These are phyloP conservation scores for Botrytis elliptica DNA, from an alignment of 2,329 filamentous ascomycete species.

Conservation along the genomic window DNA sequence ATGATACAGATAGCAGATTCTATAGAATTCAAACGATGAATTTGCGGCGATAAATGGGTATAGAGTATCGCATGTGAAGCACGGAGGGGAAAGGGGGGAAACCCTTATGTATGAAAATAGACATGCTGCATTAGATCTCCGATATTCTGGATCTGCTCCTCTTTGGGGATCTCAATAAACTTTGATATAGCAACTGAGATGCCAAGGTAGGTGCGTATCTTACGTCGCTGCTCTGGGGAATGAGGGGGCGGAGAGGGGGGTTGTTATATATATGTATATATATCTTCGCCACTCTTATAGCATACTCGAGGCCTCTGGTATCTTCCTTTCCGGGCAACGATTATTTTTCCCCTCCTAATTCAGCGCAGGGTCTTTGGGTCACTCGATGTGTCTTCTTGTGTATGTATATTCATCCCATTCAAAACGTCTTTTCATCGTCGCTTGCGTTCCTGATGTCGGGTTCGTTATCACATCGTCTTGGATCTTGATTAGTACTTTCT, in stretches of 20 bases:
- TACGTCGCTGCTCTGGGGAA: too few species aligned
- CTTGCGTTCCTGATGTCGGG: not conserved
- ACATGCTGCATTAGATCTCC: not conserved
- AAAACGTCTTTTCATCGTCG: not conserved
- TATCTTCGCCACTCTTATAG: not conserved
- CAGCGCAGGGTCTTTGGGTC: not conserved
- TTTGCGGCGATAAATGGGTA: not conserved
- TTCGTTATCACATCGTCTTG: not conserved
- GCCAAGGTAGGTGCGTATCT: not conserved
- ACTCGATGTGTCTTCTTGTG: not conserved
- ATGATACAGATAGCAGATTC: not conserved
- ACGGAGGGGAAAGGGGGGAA: not conserved
- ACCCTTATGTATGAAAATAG: not conserved
- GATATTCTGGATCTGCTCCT: not conserved
- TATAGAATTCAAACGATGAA: not conserved
- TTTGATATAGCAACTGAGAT: not conserved
- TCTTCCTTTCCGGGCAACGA: not conserved
- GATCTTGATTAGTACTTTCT: not conserved
- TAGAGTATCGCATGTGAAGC: not conserved
- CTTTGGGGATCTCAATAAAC: not conserved
- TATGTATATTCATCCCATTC: not conserved
- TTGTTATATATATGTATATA: not conserved
- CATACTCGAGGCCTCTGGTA: too few species aligned
- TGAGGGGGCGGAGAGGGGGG: too few species aligned
- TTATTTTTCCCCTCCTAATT: not conserved